These are phyloP conservation scores for Ceratocystis cubensis DNA, from an alignment of 2,329 filamentous ascomycete genomes.

Conservation along the genomic window DNA sequence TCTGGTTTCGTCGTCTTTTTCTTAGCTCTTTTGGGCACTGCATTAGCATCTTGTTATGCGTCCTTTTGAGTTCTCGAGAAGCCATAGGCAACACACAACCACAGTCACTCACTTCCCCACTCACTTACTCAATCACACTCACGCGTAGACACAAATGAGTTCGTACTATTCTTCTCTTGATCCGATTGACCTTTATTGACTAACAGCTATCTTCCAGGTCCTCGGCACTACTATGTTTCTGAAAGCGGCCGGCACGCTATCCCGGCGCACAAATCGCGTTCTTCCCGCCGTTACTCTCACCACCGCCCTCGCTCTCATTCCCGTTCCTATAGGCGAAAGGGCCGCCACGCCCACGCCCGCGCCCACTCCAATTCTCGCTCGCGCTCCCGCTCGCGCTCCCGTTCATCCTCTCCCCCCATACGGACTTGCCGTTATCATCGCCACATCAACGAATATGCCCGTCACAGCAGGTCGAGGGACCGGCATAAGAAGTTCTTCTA, in stretches of 20 bases:
- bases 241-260: not conserved
- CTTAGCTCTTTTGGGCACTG: no score
- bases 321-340: not conserved
- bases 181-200: not conserved
- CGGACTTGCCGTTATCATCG: not conserved
- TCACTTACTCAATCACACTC: not conserved
- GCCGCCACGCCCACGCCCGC: not conserved
- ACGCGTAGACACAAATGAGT: not conserved
- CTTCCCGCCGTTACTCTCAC: not conserved
- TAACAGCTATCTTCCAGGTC: not conserved
- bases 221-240: slow-evolving; percentile 5
- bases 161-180: not conserved
- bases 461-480: not conserved
- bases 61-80: no score
- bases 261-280: not conserved
- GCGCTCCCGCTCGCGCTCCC: not conserved
- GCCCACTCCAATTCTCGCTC: not conserved
- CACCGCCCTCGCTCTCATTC: not conserved
- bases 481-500: not conserved
- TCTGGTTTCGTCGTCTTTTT: no score
- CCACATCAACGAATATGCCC: not conserved
- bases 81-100: no score
- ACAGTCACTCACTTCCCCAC: not conserved
- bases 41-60: no score
- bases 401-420: not conserved